These are phyloP conservation scores for Golubevia pallescens DNA, from an alignment of 1,284 basidiomycete genomes.

Conservation along the genomic window DNA sequence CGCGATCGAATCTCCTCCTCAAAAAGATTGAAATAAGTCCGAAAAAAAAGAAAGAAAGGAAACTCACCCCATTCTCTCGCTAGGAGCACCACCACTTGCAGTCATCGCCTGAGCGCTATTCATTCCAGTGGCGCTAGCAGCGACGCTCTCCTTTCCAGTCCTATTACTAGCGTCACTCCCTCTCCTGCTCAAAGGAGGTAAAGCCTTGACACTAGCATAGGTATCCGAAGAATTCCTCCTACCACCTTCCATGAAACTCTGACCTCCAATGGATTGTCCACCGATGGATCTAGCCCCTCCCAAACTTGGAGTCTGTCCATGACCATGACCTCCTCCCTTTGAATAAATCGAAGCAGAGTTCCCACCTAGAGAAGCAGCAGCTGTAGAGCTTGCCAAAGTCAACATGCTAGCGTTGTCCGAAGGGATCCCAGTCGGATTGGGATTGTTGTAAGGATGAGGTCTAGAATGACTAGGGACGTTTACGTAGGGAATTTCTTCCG, in stretches of 20 bases:
- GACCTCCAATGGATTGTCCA: constrained; percentile 12
- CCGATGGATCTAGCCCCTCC: constrained; percentile 44
- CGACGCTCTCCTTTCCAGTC: constrained; percentile 25
- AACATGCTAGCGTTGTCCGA: constrained; percentile 88
- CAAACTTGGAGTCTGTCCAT: constrained; percentile 22
- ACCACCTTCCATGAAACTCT: constrained; percentile 38
- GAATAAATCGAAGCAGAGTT: constrained; percentile 3
- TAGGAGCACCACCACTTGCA: constrained; percentile 12
- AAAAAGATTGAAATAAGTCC: background rate
- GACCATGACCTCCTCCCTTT: constrained; percentile 2
- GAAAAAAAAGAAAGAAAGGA: background rate
- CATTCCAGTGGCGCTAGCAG: constrained; percentile 39
- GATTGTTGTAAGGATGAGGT: constrained; percentile 93
- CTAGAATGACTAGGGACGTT: constrained; percentile 77
- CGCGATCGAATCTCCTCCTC: background rate
- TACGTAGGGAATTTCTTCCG: constrained; percentile 16
- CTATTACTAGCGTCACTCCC: constrained; percentile 43
- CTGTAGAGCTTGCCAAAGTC: constrained; percentile 87
- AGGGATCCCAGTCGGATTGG: constrained; percentile 85
- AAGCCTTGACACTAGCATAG: constrained; percentile 44
- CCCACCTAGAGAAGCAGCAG: constrained; percentile 38
- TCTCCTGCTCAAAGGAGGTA: constrained; percentile 54
- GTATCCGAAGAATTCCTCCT: constrained; percentile 47
- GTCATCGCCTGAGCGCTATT: constrained; percentile 42
- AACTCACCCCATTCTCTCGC: constrained; percentile 15